Conservation (phyloP, 2,329 filamentous ascomycete genomes). For the Pseudohalonectria lignicola region DNA sequence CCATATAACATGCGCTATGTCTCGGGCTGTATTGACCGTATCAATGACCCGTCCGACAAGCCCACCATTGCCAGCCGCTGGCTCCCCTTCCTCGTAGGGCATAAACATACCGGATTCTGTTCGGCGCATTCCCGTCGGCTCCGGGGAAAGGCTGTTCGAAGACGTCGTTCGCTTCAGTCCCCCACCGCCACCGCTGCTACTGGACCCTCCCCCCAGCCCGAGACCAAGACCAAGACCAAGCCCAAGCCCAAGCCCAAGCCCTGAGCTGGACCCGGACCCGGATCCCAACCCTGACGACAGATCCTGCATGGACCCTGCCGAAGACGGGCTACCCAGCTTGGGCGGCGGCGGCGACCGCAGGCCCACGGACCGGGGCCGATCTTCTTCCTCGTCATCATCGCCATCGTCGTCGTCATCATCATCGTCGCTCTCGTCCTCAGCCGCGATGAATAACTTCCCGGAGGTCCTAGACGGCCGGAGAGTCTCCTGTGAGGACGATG, state of each 20-base stretch:
- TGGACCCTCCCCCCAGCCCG: too few species aligned
- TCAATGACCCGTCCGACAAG: conserved; percentile 73
- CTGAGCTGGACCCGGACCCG: background rate
- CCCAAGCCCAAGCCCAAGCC: background rate
- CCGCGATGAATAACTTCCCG: conserved; percentile 40
- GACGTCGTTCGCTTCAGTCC: conserved; percentile 37
- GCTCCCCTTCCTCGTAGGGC: conserved; percentile 69
- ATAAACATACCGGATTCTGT: conserved; percentile 87
- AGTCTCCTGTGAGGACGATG: conserved; percentile 75
- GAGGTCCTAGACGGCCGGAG: conserved; percentile 59
- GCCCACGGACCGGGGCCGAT: conserved; percentile 4
- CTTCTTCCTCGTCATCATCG: conserved; percentile 11
- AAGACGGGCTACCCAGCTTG: too few species aligned
- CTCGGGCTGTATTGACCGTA: conserved; percentile 63
- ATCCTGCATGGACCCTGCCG: too few species aligned
- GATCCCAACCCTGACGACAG: too few species aligned
- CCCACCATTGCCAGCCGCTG: conserved; percentile 43
- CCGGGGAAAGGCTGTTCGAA: conserved; percentile 34
- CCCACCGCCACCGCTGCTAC: conserved; percentile 12
- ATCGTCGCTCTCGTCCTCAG: conserved; percentile 12
- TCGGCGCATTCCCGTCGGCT: conserved; percentile 56
- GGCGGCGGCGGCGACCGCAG: background rate
- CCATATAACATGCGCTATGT: conserved; percentile 63
- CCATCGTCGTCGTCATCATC: conserved; percentile 12
- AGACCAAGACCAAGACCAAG: too few species aligned